phyloP scores from a whole-genome alignment of 2,329 filamentous ascomycete genomes.

The Aspergillus fijiensis region DNA sequence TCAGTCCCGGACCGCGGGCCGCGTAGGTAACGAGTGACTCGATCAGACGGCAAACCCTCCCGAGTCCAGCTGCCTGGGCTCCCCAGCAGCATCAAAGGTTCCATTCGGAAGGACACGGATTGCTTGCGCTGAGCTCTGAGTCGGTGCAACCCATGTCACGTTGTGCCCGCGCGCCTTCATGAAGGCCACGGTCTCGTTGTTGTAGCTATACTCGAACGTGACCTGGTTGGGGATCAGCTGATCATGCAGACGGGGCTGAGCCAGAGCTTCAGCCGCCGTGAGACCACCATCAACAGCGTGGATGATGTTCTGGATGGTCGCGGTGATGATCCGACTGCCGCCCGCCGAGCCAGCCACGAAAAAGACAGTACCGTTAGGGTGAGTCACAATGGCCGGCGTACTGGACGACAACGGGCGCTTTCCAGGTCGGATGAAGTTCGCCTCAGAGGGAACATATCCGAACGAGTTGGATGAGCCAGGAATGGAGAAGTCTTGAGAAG shows the following conservation, averaged over 20 bases:
- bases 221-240: slow-evolving; percentile 73
- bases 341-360: slow-evolving; percentile 74
- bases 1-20: background rate
- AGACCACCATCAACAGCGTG: slow-evolving; percentile 67
- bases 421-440: slow-evolving; percentile 76
- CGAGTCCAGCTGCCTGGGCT: slow-evolving; percentile 71
- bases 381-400: slow-evolving; percentile 73
- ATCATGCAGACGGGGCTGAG: slow-evolving; percentile 71
- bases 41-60: slow-evolving; percentile 59
- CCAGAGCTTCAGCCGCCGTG: slow-evolving; percentile 62
- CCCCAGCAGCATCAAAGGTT: slow-evolving; percentile 73
- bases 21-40: background rate
- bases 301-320: slow-evolving; percentile 72
- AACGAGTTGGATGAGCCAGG: slow-evolving; percentile 76
- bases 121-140: slow-evolving; percentile 69
- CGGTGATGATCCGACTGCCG: slow-evolving; percentile 78
- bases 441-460: slow-evolving; percentile 74
- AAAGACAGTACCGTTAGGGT: slow-evolving; percentile 63
- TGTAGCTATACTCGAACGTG: slow-evolving; percentile 67
- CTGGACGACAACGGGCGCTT: slow-evolving; percentile 86
- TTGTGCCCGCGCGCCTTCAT: slow-evolving; percentile 68
- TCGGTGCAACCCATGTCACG: slow-evolving; percentile 65
- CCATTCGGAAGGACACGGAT: slow-evolving; percentile 63
- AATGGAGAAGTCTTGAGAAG: slow-evolving; percentile 82
- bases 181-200: slow-evolving; percentile 62